Base-by-base conservation (phyloP, 768 basidiomycete genomes). In the Lactarius hatsudake region DNA sequence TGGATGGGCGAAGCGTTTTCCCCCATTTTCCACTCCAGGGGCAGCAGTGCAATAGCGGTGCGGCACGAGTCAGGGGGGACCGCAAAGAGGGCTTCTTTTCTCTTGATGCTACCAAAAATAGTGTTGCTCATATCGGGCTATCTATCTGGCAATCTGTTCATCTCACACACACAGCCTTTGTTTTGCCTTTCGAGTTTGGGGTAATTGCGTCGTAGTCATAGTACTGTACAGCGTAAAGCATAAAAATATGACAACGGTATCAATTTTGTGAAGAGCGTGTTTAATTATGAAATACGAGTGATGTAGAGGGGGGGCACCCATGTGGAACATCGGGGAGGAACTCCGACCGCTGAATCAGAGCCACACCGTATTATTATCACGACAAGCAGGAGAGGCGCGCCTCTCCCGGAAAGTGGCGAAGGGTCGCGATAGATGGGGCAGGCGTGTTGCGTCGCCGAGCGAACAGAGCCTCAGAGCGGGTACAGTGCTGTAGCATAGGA, bases 381-480 rank as follows among this genome's bases (percentile, higher is more conserved):
- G 18, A 12, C 23, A 54, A 54, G n/a, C 15, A 12, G 30, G 9
- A 32, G 55, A 34, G 8, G 55, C 8, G 55, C 55, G 55, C 55
- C 55, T 45, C 23, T n/a, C 15, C 32, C 30, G 36, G 43, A n/a
- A 10, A 17, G 28, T 26, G 34, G 18, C 34, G 13, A 32, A 51
- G 61, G 38, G 38, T 15, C 12, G 1, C 12, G 51, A 43, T 67
- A 38, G 55, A 54, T 55, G 62, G 23, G 53, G 62, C 20, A 59
- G 28, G 34, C 34, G 23, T 45, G 53, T 55, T 59, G 42, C 66
- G 58, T 67, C 66, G 28, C n/a, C 56, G 66, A 62, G 43, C 18
- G 18, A 7, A 17, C 32, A n/a, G 38, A 59, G 62, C 30, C 51
- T 9, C 66, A 62, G 66, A 36, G 28, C 42, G 55, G 51, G 51